Evolutionary conservation across 306 rosid genomes (phyloP), one percentile per base, ranked within the genome.

Genomic region (Sindora glabra): DNA sequence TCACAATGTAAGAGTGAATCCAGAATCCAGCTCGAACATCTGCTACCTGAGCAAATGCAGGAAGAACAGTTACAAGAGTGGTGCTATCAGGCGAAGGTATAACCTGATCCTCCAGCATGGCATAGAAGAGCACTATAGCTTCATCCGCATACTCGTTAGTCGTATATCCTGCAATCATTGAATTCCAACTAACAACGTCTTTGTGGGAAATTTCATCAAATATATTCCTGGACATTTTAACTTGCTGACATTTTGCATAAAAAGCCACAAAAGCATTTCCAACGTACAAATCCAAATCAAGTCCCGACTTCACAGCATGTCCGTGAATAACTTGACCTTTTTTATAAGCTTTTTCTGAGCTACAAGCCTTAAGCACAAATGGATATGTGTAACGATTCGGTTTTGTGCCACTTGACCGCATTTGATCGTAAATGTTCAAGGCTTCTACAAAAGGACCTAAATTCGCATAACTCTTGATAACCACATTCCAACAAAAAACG

Each of bases 171-270:
- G 87, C 67, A 64, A 89, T 83, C 70, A 89, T 75, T 10, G 95
- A 83, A 72, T 86, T 89, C 97, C 95, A 86, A 64, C 86, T 77
- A 29, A 89, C 79, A 71, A 65, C 18, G 27, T 84, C 95, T 60
- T 62, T 80, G 0, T 6, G 27, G 71, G 56, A 68, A 56, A 89
- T 71, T 56, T 71, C 83, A 51, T 81, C 80, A 6, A 86, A 89
- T 74, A 84, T 74, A 50, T 52, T 77, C 5, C 84, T 74, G 3
- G 92, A 72, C 10, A 46, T 54, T 41, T 63, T 78, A 70, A 84
- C 32, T 30, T 81, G 83, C 40, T 54, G 32, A 63, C 81, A 86
- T 62, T 86, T 81, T 0, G 89, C 77, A 62, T 89, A 89, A 33
- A 81, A 77, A 8, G 92, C 54, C 8, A 86, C 58, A 33, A 86